phyloP scores from a whole-genome alignment of 805 yeast genomes.

The Nakazawaea anatomiae region DNA sequence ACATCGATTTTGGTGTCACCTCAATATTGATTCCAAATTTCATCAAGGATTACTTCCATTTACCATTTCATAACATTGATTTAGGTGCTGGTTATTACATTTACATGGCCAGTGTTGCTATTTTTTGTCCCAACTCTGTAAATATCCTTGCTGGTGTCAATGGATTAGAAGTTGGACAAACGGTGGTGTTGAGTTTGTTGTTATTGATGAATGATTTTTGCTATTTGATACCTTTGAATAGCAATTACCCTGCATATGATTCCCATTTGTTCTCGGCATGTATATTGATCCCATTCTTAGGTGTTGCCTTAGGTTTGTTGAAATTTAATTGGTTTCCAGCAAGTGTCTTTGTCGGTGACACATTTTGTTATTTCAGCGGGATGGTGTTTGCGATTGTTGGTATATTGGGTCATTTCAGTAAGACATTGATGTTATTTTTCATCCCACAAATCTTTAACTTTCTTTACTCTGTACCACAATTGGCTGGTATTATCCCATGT shows the following conservation, averaged over 20 bases:
- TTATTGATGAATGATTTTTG: constrained; percentile 72
- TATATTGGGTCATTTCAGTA: constrained; percentile 92
- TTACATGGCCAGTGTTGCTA: constrained; percentile 88
- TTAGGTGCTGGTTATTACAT: constrained; percentile 74
- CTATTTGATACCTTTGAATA: constrained; percentile 44
- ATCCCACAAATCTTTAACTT: constrained; percentile 91
- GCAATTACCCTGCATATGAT: constrained; percentile 53
- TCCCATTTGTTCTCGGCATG: constrained; percentile 80
- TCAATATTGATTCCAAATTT: constrained; percentile 77
- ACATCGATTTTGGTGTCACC: constrained; percentile 91
- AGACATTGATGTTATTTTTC: constrained; percentile 80
- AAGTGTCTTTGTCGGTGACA: constrained; percentile 92
- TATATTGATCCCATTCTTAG: constrained; percentile 78
- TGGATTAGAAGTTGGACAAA: constrained; percentile 95
- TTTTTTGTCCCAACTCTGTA: constrained; percentile 93
- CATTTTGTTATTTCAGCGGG: constrained; percentile 96
- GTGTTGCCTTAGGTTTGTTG: constrained; percentile 72
- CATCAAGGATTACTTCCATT: constrained; percentile 34
- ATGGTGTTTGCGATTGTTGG: constrained; percentile 98
- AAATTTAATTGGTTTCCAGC: constrained; percentile 90
- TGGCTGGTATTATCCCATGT: constrained; percentile 81
- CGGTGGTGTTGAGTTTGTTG: constrained; percentile 67
- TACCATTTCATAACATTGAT: constrained; percentile 48
- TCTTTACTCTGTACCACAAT: constrained; percentile 85
- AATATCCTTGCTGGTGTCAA: constrained; percentile 95